Conservation (phyloP, 2,329 filamentous ascomycete species). For the Talaromyces sp. region DNA sequence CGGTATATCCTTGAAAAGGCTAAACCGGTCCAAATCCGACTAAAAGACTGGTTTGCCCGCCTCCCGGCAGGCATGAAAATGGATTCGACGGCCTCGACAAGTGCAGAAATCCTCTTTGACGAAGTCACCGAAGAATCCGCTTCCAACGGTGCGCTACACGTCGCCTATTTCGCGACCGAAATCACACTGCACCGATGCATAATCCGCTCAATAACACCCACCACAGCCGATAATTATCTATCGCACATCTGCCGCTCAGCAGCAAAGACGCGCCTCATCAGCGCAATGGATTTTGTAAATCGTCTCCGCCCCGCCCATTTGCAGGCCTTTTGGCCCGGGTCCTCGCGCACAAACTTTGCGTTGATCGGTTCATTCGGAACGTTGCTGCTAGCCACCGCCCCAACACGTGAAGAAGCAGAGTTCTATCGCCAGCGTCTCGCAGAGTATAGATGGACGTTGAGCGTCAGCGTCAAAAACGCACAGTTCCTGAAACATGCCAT, state of each 20-base stretch:
- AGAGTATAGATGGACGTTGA: constrained; percentile 92
- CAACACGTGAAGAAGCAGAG: constrained; percentile 81
- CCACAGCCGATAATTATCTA: constrained; percentile 69
- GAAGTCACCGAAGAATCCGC: constrained; percentile 39
- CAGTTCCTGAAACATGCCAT: constrained; percentile 61
- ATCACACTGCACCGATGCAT: constrained; percentile 91
- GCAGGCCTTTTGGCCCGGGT: constrained; percentile 74
- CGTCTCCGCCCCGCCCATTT: constrained; percentile 81
- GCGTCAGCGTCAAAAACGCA: constrained; percentile 73
- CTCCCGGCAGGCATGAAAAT: constrained; percentile 50
- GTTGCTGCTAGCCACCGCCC: constrained; percentile 82
- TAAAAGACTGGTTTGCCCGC: constrained; percentile 53
- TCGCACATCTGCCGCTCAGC: constrained; percentile 90
- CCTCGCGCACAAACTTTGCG: constrained; percentile 69
- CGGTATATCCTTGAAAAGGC: constrained; percentile 51
- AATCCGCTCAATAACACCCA: constrained; percentile 68
- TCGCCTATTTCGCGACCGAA: constrained; percentile 90
- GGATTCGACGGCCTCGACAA: constrained; percentile 29
- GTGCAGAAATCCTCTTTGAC: constrained; percentile 24
- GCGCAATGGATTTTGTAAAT: constrained; percentile 96
- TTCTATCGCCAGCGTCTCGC: constrained; percentile 83
- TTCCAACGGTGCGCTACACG: constrained; percentile 69
- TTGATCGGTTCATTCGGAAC: constrained; percentile 92
- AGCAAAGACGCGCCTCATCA: constrained; percentile 89
- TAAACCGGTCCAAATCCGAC: constrained; percentile 52